phyloP scores from a whole-genome alignment of 2,329 filamentous ascomycete species.

The Colletotrichum caudatum region DNA sequence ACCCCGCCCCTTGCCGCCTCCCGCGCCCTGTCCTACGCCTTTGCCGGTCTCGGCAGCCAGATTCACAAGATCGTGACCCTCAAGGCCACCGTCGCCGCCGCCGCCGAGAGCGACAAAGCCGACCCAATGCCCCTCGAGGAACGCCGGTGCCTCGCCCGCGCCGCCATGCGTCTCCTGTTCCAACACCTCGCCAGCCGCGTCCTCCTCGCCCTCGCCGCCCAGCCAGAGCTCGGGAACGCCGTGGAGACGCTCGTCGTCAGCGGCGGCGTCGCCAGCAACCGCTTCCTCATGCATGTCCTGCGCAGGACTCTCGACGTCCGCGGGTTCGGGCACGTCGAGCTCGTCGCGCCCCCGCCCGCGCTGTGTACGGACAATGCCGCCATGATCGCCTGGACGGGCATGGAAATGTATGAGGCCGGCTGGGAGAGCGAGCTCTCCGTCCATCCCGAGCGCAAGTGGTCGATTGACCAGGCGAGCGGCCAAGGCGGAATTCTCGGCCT shows the following conservation, averaged over 20 bases:
- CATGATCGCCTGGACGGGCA: constrained; percentile 95
- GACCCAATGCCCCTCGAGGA: constrained; percentile 65
- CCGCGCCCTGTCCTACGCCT: constrained; percentile 75
- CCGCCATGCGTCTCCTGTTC: constrained; percentile 84
- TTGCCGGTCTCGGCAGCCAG: constrained; percentile 76
- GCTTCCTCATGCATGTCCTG: constrained; percentile 78
- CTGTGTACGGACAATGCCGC: constrained; percentile 96
- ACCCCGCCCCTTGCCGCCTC: constrained; percentile 73
- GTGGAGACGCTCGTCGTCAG: constrained; percentile 80
- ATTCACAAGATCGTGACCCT: constrained; percentile 67
- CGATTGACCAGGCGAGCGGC: constrained; percentile 71
- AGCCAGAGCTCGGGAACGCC: constrained; percentile 45
- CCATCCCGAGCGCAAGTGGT: constrained; percentile 76
- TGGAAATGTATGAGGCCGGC: constrained; percentile 90
- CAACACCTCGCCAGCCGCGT: constrained; percentile 86
- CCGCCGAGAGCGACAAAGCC: constrained; percentile 36
- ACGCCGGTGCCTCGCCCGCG: constrained; percentile 75
- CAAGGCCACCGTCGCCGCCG: constrained; percentile 45
- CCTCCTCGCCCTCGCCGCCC: constrained; percentile 70
- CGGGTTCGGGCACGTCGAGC: constrained; percentile 69
- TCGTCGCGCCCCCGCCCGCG: constrained; percentile 80
- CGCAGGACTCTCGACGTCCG: constrained; percentile 70
- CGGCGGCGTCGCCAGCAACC: constrained; percentile 91
- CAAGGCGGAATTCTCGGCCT: constrained; percentile 77
- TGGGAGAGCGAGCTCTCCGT: constrained; percentile 73